These are phyloP conservation scores for Pleodorina starrii DNA, from an alignment of 139 green algal genomes.

Conservation along the genomic window DNA sequence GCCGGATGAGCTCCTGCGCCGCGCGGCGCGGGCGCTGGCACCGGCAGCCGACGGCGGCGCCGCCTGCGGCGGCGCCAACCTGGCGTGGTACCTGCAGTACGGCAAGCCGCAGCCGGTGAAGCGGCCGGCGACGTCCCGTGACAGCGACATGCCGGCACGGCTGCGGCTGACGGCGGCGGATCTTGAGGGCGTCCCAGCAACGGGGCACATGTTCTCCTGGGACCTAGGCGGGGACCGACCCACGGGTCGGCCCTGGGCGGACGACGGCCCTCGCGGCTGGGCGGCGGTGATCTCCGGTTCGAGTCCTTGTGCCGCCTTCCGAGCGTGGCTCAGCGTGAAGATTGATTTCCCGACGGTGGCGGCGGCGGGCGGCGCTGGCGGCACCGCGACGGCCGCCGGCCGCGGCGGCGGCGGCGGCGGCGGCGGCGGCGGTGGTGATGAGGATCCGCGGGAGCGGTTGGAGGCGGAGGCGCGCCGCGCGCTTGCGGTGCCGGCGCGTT, in stretches of 20 bases:
- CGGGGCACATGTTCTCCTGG: conserved; percentile 6
- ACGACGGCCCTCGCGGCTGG: background rate
- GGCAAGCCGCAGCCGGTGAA: background rate
- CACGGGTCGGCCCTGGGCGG: background rate
- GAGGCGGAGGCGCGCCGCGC: conserved; percentile 36
- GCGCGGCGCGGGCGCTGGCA: background rate
- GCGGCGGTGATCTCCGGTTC: conserved; percentile 39
- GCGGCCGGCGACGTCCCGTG: too few species aligned
- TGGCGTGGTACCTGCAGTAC: conserved; percentile 55
- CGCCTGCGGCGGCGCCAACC: conserved; percentile 39
- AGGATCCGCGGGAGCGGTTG: background rate
- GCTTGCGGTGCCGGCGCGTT: background rate
- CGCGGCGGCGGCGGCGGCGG: background rate
- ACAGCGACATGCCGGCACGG: background rate
- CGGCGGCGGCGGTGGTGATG: background rate
- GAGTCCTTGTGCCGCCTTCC: conserved; percentile 50
- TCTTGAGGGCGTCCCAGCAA: background rate
- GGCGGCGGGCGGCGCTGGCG: background rate
- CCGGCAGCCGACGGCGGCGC: background rate
- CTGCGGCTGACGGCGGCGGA: conserved; percentile 14
- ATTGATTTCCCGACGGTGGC: background rate
- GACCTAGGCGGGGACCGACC: background rate
- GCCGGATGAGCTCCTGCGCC: background rate
- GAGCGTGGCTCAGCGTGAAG: conserved; percentile 40
- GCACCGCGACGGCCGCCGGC: background rate